Evolutionary conservation across 345 rosid genomes (phyloP), one percentile per base, ranked within the genome.

Genomic region (Cardiospermum halicacabum): DNA sequence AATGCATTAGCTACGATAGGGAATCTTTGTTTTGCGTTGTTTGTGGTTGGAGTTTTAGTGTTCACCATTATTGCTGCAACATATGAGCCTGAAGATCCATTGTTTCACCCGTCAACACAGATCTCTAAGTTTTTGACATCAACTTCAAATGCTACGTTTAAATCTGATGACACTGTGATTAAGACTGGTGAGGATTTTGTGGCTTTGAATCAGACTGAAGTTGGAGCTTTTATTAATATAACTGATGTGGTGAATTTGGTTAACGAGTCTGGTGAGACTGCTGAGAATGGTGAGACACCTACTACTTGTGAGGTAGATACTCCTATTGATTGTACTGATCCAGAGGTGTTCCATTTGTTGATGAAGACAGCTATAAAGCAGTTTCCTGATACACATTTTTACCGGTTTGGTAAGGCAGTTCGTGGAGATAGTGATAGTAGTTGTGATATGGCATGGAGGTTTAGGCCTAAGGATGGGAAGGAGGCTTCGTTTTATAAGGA

Each of bases 391-490:
- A 85, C 84, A 48, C 96, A 94, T 72, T 91, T 94, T 53, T 91
- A 94, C 64, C 77, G 88, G 67, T 94, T 91, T 53, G 96, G 99
- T 50, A 94, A 91, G 74, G 85, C 93, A 0, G 82, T 73, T 19
- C 71, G 67, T 55, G 96, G 96, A 5, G 43, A 65, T 32, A 72
- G 80, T 53, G 87, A 64, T 36, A 82, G 55, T 63, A 79, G 75
- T 12, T 94, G 96, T 60, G 95, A 94, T 65, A 90, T 94, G 96
- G 97, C 96, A 0, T 94, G 97, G 96, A 74, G 96, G 64, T 89
- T 82, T 69, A 80, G 96, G 79, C 99, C 97, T n/a, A 94, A 84
- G 75, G 95, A 94, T 62, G 99, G 97, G 56, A 91, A 87, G 78
- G 67, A 80, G 1, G 94, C 95, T 63, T 80, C 89, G 1, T 91